A percentile compares a stretch with the other conserved stretches of the same genome.
phyloP scores from a whole-genome alignment of 2,329 filamentous ascomycete species.

The Xylaria sp. region DNA sequence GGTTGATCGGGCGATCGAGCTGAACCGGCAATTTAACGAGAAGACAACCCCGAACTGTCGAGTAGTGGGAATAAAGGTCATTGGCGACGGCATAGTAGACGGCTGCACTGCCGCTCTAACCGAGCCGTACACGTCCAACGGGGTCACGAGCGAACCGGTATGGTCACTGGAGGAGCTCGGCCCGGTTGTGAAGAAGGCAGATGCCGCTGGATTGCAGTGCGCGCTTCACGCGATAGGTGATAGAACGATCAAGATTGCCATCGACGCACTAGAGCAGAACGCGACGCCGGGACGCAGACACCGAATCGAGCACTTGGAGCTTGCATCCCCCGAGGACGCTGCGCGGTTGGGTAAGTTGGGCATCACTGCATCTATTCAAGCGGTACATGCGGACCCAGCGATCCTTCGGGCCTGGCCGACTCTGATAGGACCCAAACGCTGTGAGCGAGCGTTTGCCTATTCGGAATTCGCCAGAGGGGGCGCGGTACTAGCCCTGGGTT shows the following conservation, averaged over 20 bases:
- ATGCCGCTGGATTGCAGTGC: slow-evolving; percentile 65
- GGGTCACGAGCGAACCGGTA: slow-evolving; percentile 59
- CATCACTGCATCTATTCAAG: slow-evolving; percentile 69
- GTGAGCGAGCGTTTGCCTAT: slow-evolving; percentile 71
- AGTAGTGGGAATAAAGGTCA: slow-evolving; percentile 71
- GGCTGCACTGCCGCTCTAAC: slow-evolving; percentile 71
- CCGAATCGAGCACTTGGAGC: slow-evolving; percentile 73
- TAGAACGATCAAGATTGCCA: slow-evolving; percentile 65
- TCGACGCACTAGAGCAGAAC: slow-evolving; percentile 63
- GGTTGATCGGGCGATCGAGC: slow-evolving; percentile 62
- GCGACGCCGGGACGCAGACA: slow-evolving; percentile 62
- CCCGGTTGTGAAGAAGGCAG: slow-evolving; percentile 65
- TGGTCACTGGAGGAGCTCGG: slow-evolving; percentile 65
- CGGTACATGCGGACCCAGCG: slow-evolving; percentile 69
- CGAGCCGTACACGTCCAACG: slow-evolving; percentile 66
- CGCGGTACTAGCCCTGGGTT: slow-evolving; percentile 57
- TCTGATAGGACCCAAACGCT: slow-evolving; percentile 64
- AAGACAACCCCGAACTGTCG: slow-evolving; percentile 57
- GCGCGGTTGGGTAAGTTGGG: slow-evolving; percentile 65
- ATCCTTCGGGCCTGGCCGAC: slow-evolving; percentile 70
- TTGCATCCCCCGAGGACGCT: slow-evolving; percentile 66
- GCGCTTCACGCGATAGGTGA: slow-evolving; percentile 75
- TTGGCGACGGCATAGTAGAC: slow-evolving; percentile 73
- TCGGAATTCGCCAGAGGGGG: slow-evolving; percentile 65
- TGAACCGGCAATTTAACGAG: slow-evolving; percentile 58